Percentiles rank a stretch among this genome's conserved stretches.
Conservation (phyloP, 2,329 filamentous ascomycete species). For the Sclerotinia trifoliorum region DNA sequence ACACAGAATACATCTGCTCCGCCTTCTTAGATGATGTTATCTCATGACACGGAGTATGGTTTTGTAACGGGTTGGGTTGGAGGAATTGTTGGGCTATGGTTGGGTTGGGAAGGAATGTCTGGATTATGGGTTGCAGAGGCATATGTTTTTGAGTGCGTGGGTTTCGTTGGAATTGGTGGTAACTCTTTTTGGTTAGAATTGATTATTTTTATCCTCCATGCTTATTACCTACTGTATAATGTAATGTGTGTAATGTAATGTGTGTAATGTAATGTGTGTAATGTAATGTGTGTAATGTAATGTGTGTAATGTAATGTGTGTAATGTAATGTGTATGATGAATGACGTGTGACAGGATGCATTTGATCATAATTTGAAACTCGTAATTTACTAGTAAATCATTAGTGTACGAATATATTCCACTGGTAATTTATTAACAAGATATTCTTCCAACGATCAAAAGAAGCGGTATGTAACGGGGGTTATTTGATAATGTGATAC, state of each 20-base stretch:
- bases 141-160: background rate
- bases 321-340: background rate
- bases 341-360: background rate
- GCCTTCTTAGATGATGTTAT: constrained; percentile 26
- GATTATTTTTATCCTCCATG: background rate
- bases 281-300: no score
- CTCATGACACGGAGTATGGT: background rate
- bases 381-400: no score
- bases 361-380: no score
- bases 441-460: no score
- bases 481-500: no score
- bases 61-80: background rate
- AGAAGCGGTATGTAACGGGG: no score
- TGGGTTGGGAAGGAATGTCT: constrained; percentile 1
- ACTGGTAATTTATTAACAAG: no score
- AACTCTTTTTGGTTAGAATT: background rate
- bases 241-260: no score
- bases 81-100: background rate
- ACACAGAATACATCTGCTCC: constrained; percentile 35
- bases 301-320: no score
- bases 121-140: background rate
- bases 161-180: background rate
- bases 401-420: no score
- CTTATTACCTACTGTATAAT: background rate
- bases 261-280: no score